Base-by-base conservation (phyloP, 805 yeast genomes). In the Peterozyma toletana region DNA sequence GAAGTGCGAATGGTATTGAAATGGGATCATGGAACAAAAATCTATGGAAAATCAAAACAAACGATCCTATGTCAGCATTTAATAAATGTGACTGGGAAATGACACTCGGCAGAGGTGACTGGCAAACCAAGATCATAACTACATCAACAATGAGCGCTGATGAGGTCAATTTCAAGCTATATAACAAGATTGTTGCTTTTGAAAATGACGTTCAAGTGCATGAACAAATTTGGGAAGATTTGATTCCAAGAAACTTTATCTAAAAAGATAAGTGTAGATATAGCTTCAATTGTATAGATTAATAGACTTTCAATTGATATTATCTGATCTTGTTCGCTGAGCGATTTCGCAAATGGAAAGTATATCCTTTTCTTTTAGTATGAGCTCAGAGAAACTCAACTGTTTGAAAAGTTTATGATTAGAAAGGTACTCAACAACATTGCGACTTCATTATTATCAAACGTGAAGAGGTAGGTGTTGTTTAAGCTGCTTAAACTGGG, bases 1-100 rank as follows among this genome's bases (percentile, higher is more conserved):
- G 55, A n/a, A 53, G 55, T 13, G 40, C 58, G 4, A 54, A 66
- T 11, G 73, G 71, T 2, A 62, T 68, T 31, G 66, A 63, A 41
- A 60, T 65, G 45, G 73, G 73, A 0, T 59, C 65, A 13, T 55
- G 59, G 57, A 70, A 68, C 49, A 62, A 59, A 33, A 70, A 70
- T 46, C 42, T 54, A 10, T 70, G 72, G 68, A 57, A 48, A 39
- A 56, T 68, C 41, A 58, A 59, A 37, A 57, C 58, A 1, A 51
- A 53, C 38, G 66, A 69, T 48, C 75, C 75, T 11, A 48, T 68
- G 13, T 59, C 66, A 30, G 74, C 73, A 2, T 48, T 44, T 35
- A 66, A 63, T 46, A 58, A 64, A 47, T 64, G 70, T 49, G 53
- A 48, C 13, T 70, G 71, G 72, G 63, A 63, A 9, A 59, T 66